Conservation (phyloP, 306 rosid species). For the Vigna radiata region DNA sequence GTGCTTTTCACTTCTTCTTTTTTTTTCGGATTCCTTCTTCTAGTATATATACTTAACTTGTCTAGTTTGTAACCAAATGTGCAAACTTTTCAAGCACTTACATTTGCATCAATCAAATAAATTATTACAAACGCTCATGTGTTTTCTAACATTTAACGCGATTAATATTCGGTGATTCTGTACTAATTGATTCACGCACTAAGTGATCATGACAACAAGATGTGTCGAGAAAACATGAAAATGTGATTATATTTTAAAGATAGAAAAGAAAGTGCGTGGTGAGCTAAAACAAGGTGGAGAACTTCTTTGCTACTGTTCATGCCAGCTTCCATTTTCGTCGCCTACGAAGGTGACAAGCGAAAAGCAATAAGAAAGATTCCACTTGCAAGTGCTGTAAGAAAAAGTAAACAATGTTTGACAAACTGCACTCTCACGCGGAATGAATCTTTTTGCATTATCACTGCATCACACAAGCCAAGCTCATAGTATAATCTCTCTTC, state of each 20-base stretch:
- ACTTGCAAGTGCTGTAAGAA: not conserved
- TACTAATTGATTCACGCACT: no score
- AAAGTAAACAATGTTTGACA: conserved; percentile 11
- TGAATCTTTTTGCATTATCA: not conserved
- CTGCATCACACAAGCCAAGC: not conserved
- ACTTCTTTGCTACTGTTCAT: not conserved
- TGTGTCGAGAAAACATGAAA: not conserved
- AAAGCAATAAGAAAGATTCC: conserved; percentile 4
- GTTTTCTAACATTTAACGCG: no score
- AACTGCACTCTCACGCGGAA: conserved; percentile 5
- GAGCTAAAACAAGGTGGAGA: not conserved
- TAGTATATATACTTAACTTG: no score
- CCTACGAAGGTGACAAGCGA: not conserved
- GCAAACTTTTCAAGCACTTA: no score
- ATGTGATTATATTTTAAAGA: no score
- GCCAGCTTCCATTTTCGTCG: not conserved
- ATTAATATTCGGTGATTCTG: no score
- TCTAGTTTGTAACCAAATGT: no score
- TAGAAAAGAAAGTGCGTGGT: not conserved
- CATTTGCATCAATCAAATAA: no score
- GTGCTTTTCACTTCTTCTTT: not conserved
- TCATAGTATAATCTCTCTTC: no score
- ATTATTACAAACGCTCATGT: no score
- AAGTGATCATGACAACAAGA: not conserved
- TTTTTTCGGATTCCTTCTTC: no score